A percentile compares a stretch with the other conserved stretches of the same genome.
phyloP scores from a whole-genome alignment of 2,329 filamentous ascomycete species.

The Claviceps spartinae region DNA sequence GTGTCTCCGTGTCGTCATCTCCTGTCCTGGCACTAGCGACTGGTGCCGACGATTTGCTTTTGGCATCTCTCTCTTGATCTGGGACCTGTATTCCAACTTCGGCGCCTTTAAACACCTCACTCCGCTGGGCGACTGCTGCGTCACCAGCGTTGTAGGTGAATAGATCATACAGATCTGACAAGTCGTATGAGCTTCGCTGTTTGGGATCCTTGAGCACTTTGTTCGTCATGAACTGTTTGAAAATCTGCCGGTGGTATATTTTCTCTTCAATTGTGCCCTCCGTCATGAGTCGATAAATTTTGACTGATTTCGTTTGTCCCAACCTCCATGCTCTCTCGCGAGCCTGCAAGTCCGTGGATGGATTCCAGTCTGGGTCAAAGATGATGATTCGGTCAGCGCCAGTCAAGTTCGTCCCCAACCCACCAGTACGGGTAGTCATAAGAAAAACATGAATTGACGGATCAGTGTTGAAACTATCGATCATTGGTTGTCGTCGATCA shows the following conservation, averaged over 20 bases:
- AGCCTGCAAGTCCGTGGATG: slow-evolving; percentile 89
- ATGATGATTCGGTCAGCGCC: slow-evolving; percentile 95
- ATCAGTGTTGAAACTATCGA: slow-evolving; percentile 83
- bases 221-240: slow-evolving; percentile 95
- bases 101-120: slow-evolving; percentile 74
- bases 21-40: slow-evolving; percentile 4
- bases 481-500: slow-evolving; percentile 74
- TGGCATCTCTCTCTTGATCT: slow-evolving; percentile 3
- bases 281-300: slow-evolving; percentile 95
- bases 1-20: slow-evolving; percentile 18
- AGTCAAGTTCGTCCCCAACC: slow-evolving; percentile 85
- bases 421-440: slow-evolving; percentile 89
- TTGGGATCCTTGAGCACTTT: slow-evolving; percentile 92
- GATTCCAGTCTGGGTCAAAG: slow-evolving; percentile 98
- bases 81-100: slow-evolving; percentile 39
- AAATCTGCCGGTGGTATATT: slow-evolving; percentile 96
- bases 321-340: slow-evolving; percentile 91
- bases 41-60: slow-evolving; percentile 4
- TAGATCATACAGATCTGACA: slow-evolving; percentile 81
- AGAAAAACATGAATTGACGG: slow-evolving; percentile 75
- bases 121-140: slow-evolving; percentile 54
- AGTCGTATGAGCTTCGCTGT: slow-evolving; percentile 79
- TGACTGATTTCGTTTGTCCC: slow-evolving; percentile 88
- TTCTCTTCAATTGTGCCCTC: slow-evolving; percentile 98
- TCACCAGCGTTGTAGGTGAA: slow-evolving; percentile 56